These are phyloP conservation scores for Elsinoe batatas DNA, from an alignment of 2,329 filamentous ascomycete genomes.

Conservation along the genomic window DNA sequence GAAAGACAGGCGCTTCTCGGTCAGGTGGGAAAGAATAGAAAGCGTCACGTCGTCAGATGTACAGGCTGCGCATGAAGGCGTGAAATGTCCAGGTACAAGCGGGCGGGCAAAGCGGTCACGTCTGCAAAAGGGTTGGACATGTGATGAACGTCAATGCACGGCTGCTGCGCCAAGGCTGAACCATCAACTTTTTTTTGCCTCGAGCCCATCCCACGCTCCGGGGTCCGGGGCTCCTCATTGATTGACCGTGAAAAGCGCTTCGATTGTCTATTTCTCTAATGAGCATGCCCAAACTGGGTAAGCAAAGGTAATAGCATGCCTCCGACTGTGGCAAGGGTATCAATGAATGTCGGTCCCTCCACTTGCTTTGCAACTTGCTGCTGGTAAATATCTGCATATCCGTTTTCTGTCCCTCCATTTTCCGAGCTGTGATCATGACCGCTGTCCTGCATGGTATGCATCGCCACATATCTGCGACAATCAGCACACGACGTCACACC, in stretches of 20 bases:
- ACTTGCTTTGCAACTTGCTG: conserved; percentile 12
- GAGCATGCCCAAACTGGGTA: conserved; percentile 68
- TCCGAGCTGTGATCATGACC: conserved; percentile 30
- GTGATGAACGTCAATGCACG: not conserved
- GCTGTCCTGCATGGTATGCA: conserved; percentile 94
- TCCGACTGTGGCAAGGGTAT: conserved; percentile 59
- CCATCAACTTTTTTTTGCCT: too few relatives aligned
- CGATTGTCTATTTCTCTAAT: conserved; percentile 27
- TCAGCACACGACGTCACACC: conserved; percentile 8
- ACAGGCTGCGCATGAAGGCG: not conserved
- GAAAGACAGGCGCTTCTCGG: not conserved
- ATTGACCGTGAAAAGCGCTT: not conserved
- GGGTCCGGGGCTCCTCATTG: not conserved
- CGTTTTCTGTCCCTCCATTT: conserved; percentile 38
- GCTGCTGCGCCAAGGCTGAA: not conserved
- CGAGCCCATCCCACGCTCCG: conserved; percentile 1
- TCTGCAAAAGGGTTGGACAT: conserved; percentile 2
- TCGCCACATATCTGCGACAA: conserved; percentile 71
- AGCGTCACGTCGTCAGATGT: not conserved
- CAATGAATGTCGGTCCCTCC: conserved; percentile 18
- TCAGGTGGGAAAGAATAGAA: not conserved
- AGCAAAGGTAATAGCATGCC: conserved; percentile 72
- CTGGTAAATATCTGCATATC: conserved; percentile 23
- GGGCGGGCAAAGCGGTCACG: not conserved
- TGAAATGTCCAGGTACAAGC: not conserved